A percentile compares a stretch with the other conserved stretches of the same genome.
Conservation (phyloP, 108 stramenopile genomes). For the Chaetoceros tenuissimus region DNA sequence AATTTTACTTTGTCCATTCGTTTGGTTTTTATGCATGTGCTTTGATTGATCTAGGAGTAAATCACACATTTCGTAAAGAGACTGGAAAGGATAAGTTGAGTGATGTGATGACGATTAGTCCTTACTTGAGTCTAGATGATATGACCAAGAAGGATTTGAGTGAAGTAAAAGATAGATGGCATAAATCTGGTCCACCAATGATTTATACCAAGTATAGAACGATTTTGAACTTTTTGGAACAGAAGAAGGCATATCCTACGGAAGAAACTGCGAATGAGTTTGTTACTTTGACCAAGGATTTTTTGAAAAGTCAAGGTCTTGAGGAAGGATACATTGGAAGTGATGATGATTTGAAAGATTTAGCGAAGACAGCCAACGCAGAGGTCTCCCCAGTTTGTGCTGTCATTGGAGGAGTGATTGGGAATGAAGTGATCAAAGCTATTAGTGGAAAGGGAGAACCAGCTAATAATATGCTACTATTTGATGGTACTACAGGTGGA, state of each 20-base stretch:
- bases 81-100: slow-evolving; percentile 70
- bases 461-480: slow-evolving; percentile 78
- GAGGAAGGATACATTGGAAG: slow-evolving; percentile 6
- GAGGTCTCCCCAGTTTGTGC: slow-evolving; percentile 86
- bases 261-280: slow-evolving; percentile 13
- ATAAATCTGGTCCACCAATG: slow-evolving; percentile 54
- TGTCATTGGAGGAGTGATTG: slow-evolving; percentile 87
- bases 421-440: slow-evolving; percentile 91
- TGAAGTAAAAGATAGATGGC: slow-evolving; percentile 55
- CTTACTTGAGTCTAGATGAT: slow-evolving; percentile 50
- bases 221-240: slow-evolving; percentile 58
- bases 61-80: slow-evolving; percentile 59
- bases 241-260: slow-evolving; percentile 19
- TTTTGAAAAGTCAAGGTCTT: slow-evolving; percentile 13
- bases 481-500: slow-evolving; percentile 66
- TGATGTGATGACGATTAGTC: slow-evolving; percentile 32
- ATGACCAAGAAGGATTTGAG: slow-evolving; percentile 38
- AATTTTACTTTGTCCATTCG: slow-evolving; percentile 66
- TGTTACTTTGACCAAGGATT: slow-evolving; percentile 15
- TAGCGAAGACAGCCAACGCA: slow-evolving; percentile 50
- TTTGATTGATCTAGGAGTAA: slow-evolving; percentile 67
- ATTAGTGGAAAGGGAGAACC: slow-evolving; percentile 88
- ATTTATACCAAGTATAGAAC: slow-evolving; percentile 51
- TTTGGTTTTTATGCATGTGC: slow-evolving; percentile 77
- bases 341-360: slow-evolving; percentile 13